These are phyloP conservation scores for Haplosporangium sp. DNA, from an alignment of 371 early-diverging fungal species.

Conservation along the genomic window DNA sequence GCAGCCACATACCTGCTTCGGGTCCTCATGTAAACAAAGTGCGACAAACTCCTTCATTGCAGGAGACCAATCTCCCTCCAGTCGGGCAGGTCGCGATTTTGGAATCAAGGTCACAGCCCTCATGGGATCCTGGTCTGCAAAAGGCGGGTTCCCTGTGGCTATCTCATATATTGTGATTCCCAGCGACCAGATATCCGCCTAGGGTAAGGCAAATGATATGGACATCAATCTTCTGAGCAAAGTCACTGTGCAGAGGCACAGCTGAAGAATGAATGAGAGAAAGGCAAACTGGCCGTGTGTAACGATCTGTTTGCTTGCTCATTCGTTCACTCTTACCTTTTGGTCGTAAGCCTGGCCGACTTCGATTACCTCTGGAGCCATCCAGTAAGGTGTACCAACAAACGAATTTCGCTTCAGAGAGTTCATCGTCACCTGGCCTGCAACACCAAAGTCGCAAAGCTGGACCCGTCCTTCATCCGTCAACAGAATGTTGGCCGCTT, in stretches of 20 bases:
- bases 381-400: conserved; percentile 94
- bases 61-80: conserved; percentile 80
- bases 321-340: conserved; percentile 54
- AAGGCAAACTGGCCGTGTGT: not conserved
- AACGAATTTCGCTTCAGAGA: conserved; percentile 85
- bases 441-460: conserved; percentile 94
- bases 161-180: conserved; percentile 98
- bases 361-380: conserved; percentile 91
- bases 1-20: conserved; percentile 69
- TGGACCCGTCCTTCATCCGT: conserved; percentile 93
- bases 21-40: conserved; percentile 87
- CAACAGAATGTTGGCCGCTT: conserved; percentile 92
- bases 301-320: not conserved
- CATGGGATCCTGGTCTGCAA: conserved; percentile 92
- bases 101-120: conserved; percentile 92
- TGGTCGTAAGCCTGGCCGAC: conserved; percentile 84
- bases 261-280: not conserved
- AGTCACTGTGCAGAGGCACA: too few relatives aligned
- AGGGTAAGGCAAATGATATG: not conserved
- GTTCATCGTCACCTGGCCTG: conserved; percentile 77
- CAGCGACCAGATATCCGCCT: conserved; percentile 92
- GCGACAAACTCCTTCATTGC: conserved; percentile 91
- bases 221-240: not conserved
- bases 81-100: conserved; percentile 71
- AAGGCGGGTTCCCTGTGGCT: conserved; percentile 94